phyloP scores from a whole-genome alignment of 1,139 yeast species.

The Candida smagusa region DNA sequence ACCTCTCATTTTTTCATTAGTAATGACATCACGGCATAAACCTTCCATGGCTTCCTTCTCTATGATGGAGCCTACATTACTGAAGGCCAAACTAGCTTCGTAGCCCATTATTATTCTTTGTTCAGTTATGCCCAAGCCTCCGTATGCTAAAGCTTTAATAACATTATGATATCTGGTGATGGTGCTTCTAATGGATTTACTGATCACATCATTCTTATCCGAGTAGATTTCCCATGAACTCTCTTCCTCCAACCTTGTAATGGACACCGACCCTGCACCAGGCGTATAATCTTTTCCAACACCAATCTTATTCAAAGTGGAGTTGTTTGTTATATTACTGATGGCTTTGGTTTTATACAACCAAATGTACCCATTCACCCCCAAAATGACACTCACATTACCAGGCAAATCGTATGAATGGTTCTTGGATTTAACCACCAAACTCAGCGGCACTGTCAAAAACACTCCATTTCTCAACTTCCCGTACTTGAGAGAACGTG shows the following conservation, averaged over 20 bases:
- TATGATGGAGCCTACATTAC: slow-evolving; percentile 68
- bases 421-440: slow-evolving; percentile 79
- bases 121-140: slow-evolving; percentile 86
- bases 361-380: slow-evolving; percentile 96
- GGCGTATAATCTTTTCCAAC: slow-evolving; percentile 49
- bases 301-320: slow-evolving; percentile 29
- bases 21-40: slow-evolving; percentile 73
- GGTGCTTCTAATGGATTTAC: slow-evolving; percentile 59
- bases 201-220: slow-evolving; percentile 76
- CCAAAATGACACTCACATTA: slow-evolving; percentile 81
- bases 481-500: slow-evolving; percentile 92
- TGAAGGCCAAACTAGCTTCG: slow-evolving; percentile 82
- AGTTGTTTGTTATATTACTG: slow-evolving; percentile 9
- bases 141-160: slow-evolving; percentile 70
- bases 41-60: slow-evolving; percentile 72
- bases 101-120: slow-evolving; percentile 76
- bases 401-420: slow-evolving; percentile 89
- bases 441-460: slow-evolving; percentile 73
- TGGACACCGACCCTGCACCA: slow-evolving; percentile 62
- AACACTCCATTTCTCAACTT: slow-evolving; percentile 90
- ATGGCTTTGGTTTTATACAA: slow-evolving; percentile 62
- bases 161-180: slow-evolving; percentile 86
- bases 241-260: slow-evolving; percentile 88
- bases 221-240: slow-evolving; percentile 95
- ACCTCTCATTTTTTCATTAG: slow-evolving; percentile 73